Evolutionary conservation across 1,139 yeast genomes (phyloP), one percentile per base, ranked within the genome.

Genomic region (Geotrichum macrosporum): DNA sequence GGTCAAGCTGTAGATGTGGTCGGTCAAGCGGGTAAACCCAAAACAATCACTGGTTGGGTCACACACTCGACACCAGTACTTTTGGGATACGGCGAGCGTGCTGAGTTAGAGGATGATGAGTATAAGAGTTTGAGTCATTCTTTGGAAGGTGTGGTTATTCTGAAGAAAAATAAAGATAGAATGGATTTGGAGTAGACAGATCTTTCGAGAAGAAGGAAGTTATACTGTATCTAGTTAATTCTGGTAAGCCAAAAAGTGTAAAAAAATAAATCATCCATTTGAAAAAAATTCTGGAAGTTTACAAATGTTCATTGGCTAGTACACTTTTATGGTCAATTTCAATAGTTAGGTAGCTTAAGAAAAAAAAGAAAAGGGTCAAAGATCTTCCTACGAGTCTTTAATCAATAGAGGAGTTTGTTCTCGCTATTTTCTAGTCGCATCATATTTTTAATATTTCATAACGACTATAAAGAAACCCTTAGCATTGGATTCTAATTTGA

Each of bases 1-100:
- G 98, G 99, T 56, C 96, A 92, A 71, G 97, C 98, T 4, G 98
- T 94, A 39, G 98, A 94, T 65, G 87, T 89, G 37, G 98, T 94
- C 53, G 99, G 98, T 30, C 97, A 89, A 67, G 98, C 97, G 0
- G 98, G 99, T 71, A 87, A 87, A 60, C 98, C 98, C 35, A 92
- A 92, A 72, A 89, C 96, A 21, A 94, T 94, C 44, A 94, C 99
- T 5, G 99, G 98, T 35, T 94, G 98, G 98, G 97, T 92, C 20
- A 94, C 99, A 1, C 98, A 94, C 64, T 85, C 94, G 5, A 92
- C 99, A 0, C 99, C 99, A 0, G 98, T 92, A 20, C 73, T 94
- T 58, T 74, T 94, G 53, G 89, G 94, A 46, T 81, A 82, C 58
- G 97, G 97, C 41, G 98, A 94, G 67, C 77, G 97, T 55, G 99